Evolutionary conservation across 2,329 filamentous ascomycete species (phyloP).

Genomic region (Pseudogymnoascus sp.): DNA sequence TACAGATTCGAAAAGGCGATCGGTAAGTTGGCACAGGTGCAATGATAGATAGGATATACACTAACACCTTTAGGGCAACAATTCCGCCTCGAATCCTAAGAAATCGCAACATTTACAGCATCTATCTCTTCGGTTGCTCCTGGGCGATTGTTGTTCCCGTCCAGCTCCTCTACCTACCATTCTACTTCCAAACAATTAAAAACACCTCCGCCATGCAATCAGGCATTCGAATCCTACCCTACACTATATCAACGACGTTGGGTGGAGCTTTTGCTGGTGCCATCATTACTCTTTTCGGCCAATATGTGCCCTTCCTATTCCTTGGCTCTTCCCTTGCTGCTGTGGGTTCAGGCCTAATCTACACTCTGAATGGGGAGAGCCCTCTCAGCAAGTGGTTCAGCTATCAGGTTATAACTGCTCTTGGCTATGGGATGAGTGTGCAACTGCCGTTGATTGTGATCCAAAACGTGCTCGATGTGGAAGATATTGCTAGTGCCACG

Average conservation of each 20-base stretch:
- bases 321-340: slow-evolving; percentile 22
- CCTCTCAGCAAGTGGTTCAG: slow-evolving; percentile 30
- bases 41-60: neutral
- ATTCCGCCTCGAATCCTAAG: slow-evolving; percentile 30
- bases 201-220: slow-evolving; percentile 32
- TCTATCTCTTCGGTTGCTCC: slow-evolving; percentile 24
- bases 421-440: slow-evolving; percentile 14
- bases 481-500: slow-evolving; percentile 43
- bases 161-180: slow-evolving; percentile 33
- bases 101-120: slow-evolving; percentile 27
- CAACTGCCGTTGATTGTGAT: slow-evolving; percentile 28
- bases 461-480: slow-evolving; percentile 42
- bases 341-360: slow-evolving; percentile 34
- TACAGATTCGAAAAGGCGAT: slow-evolving; percentile 38
- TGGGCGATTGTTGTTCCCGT: slow-evolving; percentile 24
- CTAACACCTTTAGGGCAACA: neutral
- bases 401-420: slow-evolving; percentile 16
- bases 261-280: slow-evolving; percentile 25
- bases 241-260: slow-evolving; percentile 25
- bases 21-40: slow-evolving; percentile 38
- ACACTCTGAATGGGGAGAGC: slow-evolving; percentile 29
- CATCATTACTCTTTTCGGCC: slow-evolving; percentile 25
- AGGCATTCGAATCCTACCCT: slow-evolving; percentile 28
- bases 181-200: slow-evolving; percentile 39
- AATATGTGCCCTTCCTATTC: slow-evolving; percentile 24